These are phyloP conservation scores for Helicocarpus griseus DNA, from an alignment of 2,329 filamentous ascomycete genomes.

Conservation along the genomic window DNA sequence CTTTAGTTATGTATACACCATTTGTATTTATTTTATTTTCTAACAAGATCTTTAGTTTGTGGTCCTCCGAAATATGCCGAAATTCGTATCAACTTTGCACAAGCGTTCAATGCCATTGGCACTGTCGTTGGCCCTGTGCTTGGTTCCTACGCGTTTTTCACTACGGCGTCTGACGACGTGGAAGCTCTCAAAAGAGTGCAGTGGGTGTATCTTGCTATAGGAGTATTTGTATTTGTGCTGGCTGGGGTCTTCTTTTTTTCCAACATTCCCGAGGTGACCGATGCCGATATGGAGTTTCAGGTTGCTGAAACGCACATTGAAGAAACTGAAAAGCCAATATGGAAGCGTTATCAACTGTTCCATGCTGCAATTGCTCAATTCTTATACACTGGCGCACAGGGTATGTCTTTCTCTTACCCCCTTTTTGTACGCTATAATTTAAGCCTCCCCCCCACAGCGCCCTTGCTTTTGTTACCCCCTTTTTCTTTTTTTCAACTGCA, in stretches of 20 bases:
- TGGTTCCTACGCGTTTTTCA: slow-evolving; percentile 65
- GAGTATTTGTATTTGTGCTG: slow-evolving; percentile 58
- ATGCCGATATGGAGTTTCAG: slow-evolving; percentile 58
- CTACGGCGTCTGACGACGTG: slow-evolving; percentile 47
- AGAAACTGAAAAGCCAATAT: slow-evolving; percentile 52
- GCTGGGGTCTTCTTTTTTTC: slow-evolving; percentile 58
- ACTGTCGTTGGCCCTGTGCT: slow-evolving; percentile 65
- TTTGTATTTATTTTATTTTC: not conserved
- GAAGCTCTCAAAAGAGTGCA: slow-evolving; percentile 58
- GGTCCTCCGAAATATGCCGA: slow-evolving; percentile 67
- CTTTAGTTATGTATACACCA: not conserved
- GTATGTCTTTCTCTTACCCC: slow-evolving; percentile 19
- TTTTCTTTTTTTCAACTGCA: no score
- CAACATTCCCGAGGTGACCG: slow-evolving; percentile 62
- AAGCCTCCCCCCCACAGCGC: no score
- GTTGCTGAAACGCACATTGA: slow-evolving; percentile 46
- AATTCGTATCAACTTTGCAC: slow-evolving; percentile 66
- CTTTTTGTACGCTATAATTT: slow-evolving; percentile 17
- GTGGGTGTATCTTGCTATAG: slow-evolving; percentile 74
- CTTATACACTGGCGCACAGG: slow-evolving; percentile 71
- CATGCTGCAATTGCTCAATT: slow-evolving; percentile 69
- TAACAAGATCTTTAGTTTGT: slow-evolving; percentile 41
- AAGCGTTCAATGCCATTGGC: slow-evolving; percentile 68
- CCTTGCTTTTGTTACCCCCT: no score
- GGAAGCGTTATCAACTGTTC: slow-evolving; percentile 65